Base-by-base conservation (phyloP, 768 basidiomycete genomes). In the Myochromella boudieri region DNA sequence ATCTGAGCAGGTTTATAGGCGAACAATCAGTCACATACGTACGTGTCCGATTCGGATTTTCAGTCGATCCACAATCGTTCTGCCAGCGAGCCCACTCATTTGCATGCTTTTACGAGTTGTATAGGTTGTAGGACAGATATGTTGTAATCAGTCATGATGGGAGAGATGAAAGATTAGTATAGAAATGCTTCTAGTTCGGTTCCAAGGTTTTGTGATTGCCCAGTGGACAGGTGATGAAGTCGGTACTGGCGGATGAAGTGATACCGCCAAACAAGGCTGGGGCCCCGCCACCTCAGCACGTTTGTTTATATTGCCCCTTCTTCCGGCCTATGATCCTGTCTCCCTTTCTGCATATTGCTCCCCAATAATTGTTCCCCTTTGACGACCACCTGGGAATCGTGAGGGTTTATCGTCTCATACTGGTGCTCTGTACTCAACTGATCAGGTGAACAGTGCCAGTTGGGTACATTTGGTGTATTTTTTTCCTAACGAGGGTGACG, bases 231-330 rank as follows among this genome's bases (percentile, higher is more conserved):
- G 29, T 53, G 51, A 48, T 48, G 42, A 48, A 42, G 34, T 42
- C 22, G 27, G 37, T 9, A 8, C n/a, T 11, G 18, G 21, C 31
- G 31, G 27, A 40, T 38, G 27, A 26, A 31, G 12, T 22, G 20
- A 40, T 46, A 37, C 22, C 37, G 31, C 47, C 44, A 53, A 47
- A 51, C 48, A 53, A 42, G 22, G 21, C 29, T 37, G 39, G 32
- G 47, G 41, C 39, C 48, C 44, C 22, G 45, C 49, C 43, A 50
- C 33, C 48, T 31, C 49, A n/a, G n/a, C n/a, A 40, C 28, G 25
- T 53, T 56, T 57, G 49, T 49, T 53, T 51, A 51, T 49, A 55
- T 44, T 37, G 38, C 26, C 37, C 34, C 47, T 53, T 51, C 33
- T 46, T 47, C 33, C 44, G 52, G 17, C 38, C 44, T 37, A 57